Conservation (phyloP, 208 protist species). For the Leishmania tropica region DNA sequence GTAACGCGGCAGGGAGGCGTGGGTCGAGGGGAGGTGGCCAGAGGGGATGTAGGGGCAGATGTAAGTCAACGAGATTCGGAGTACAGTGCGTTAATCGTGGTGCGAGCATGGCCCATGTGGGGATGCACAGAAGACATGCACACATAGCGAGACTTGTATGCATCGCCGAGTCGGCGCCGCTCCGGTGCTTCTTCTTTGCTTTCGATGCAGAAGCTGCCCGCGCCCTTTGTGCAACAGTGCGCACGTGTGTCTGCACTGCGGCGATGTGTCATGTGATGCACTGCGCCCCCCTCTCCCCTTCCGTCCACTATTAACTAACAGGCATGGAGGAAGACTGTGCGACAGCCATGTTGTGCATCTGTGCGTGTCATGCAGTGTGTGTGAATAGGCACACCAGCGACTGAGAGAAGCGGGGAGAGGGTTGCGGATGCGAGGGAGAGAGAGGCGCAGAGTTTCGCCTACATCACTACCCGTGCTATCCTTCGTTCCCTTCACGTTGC, state of each 20-base stretch:
- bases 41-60: not conserved
- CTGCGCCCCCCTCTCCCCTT: not conserved
- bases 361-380: not conserved
- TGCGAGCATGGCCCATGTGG: not conserved
- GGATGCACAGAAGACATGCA: not conserved
- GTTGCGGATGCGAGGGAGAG: not conserved
- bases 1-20: not conserved
- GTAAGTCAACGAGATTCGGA: not conserved
- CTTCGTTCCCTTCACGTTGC: not conserved
- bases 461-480: not conserved
- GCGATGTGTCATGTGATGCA: not conserved
- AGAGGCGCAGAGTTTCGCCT: not conserved
- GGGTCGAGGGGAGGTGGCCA: too few relatives aligned
- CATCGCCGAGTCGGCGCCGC: not conserved
- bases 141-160: not conserved
- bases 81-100: not conserved
- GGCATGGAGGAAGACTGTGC: too few relatives aligned
- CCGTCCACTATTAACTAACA: not conserved
- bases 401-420: not conserved
- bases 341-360: not conserved
- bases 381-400: not conserved
- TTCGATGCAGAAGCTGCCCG: not conserved
- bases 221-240: not conserved
- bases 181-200: not conserved
- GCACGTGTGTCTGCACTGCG: not conserved